Evolutionary conservation across 352 stramenopile species (phyloP).

Genomic region (Thalassiosira delicatula): DNA sequence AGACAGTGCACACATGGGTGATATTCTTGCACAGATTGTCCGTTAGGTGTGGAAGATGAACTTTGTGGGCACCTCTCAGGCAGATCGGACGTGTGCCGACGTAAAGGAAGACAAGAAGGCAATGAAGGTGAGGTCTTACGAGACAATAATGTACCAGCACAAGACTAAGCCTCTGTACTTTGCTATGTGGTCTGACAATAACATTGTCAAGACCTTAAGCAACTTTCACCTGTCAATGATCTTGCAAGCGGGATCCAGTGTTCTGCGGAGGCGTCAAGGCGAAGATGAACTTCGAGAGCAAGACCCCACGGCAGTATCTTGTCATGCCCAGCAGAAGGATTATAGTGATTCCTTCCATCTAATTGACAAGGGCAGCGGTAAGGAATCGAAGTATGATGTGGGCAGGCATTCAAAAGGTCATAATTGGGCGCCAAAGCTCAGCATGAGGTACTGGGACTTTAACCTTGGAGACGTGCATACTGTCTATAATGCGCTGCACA

Average conservation of each 20-base stretch:
- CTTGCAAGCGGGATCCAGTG: not conserved
- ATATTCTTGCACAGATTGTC: slow-evolving; percentile 27
- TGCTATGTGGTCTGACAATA: slow-evolving; percentile 41
- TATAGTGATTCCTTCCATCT: slow-evolving; percentile 40
- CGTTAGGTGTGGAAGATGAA: slow-evolving; percentile 37
- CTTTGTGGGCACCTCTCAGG: slow-evolving; percentile 20
- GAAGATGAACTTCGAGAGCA: slow-evolving; percentile 16
- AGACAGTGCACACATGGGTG: slow-evolving; percentile 33
- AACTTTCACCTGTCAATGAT: slow-evolving; percentile 21
- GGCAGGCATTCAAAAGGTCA: slow-evolving; percentile 19
- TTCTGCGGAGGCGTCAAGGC: slow-evolving; percentile 4
- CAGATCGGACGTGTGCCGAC: not conserved
- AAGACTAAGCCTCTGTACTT: slow-evolving; percentile 4
- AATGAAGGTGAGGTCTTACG: slow-evolving; percentile 16
- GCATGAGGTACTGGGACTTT: slow-evolving; percentile 20
- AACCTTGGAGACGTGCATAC: not conserved
- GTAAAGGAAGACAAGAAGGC: slow-evolving; percentile 10
- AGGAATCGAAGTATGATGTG: slow-evolving; percentile 19
- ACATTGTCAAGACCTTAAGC: slow-evolving; percentile 34
- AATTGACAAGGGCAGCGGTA: slow-evolving; percentile 41
- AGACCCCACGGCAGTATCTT: slow-evolving; percentile 10
- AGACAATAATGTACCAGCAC: slow-evolving; percentile 20
- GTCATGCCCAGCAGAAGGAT: slow-evolving; percentile 25
- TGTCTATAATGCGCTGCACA: not conserved
- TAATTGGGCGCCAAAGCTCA: slow-evolving; percentile 31